Conservation (phyloP, 352 stramenopile genomes). For the Pythium chondricola region DNA sequence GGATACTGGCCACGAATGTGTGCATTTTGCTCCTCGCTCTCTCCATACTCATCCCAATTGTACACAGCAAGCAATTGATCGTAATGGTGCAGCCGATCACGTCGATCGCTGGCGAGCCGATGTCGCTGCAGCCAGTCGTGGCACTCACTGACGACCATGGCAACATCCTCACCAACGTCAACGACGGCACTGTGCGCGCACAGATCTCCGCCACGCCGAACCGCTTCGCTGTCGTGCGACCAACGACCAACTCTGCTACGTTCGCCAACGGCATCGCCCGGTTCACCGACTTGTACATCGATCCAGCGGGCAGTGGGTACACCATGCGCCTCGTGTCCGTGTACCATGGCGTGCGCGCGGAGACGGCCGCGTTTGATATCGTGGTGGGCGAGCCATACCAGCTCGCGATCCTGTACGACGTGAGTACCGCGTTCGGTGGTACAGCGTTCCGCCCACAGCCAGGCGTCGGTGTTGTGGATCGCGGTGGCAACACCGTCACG, state of each 20-base stretch:
- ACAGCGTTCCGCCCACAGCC: slow-evolving; percentile 74
- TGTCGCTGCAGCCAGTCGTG: slow-evolving; percentile 57
- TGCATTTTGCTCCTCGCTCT: too few species aligned
- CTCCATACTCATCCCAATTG: too few species aligned
- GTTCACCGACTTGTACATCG: slow-evolving; percentile 68
- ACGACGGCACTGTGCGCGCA: slow-evolving; percentile 41
- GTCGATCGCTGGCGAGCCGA: slow-evolving; percentile 50
- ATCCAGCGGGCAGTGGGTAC: slow-evolving; percentile 52
- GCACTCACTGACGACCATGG: slow-evolving; percentile 70
- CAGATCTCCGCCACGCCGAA: slow-evolving; percentile 47
- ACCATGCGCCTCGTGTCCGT: slow-evolving; percentile 63
- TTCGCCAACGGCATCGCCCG: slow-evolving; percentile 74
- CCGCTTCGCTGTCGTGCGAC: slow-evolving; percentile 43
- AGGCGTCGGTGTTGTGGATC: slow-evolving; percentile 68
- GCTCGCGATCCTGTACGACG: slow-evolving; percentile 59
- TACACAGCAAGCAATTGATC: slow-evolving; percentile 32
- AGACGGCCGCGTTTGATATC: slow-evolving; percentile 70
- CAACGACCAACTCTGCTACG: slow-evolving; percentile 37
- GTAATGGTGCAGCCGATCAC: slow-evolving; percentile 65
- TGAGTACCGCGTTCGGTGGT: slow-evolving; percentile 75
- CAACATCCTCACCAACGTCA: slow-evolving; percentile 67
- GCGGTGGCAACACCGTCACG: slow-evolving; percentile 60
- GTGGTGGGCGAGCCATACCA: slow-evolving; percentile 48
- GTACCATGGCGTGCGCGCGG: slow-evolving; percentile 58
- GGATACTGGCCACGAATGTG: too few species aligned